Evolutionary conservation across 345 rosid genomes (phyloP).

Genomic region (Capsella bursapastoris): DNA sequence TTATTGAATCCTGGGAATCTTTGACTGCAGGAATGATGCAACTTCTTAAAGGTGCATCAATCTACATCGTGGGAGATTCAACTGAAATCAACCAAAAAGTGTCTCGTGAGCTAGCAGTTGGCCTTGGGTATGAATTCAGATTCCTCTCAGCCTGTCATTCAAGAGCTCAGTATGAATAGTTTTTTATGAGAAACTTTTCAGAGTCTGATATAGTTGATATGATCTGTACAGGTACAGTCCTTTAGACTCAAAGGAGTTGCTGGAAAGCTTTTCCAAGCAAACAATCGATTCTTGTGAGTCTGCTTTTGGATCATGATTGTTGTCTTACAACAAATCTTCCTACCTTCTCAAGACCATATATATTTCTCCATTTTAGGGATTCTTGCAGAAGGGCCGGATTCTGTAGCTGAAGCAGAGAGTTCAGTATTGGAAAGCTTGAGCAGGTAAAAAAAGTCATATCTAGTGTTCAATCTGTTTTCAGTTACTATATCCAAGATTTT

Average conservation of each 20-base stretch:
- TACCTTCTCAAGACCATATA: conserved; percentile 6
- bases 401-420: conserved; percentile 73
- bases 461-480: conserved; percentile 14
- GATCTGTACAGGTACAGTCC: conserved; percentile 72
- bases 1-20: conserved; percentile 92
- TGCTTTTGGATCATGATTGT: conserved; percentile 13
- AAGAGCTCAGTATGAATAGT: conserved; percentile 3
- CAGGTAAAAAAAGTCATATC: conserved; percentile 53
- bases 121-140: conserved; percentile 64
- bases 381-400: conserved; percentile 67
- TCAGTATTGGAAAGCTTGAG: conserved; percentile 77
- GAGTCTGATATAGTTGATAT: conserved; percentile 19
- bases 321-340: neutral
- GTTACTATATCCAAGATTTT: neutral
- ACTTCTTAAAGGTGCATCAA: conserved; percentile 81
- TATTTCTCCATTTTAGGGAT: conserved; percentile 57
- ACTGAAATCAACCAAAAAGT: conserved; percentile 82
- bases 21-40: conserved; percentile 75
- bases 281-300: conserved; percentile 83
- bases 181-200: neutral
- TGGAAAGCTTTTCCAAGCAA: conserved; percentile 76
- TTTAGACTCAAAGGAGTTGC: conserved; percentile 74
- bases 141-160: neutral
- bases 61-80: conserved; percentile 73
- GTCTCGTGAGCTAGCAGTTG: conserved; percentile 77